These are phyloP conservation scores for Trichoderma cornu-damae DNA, from an alignment of 2,329 filamentous ascomycete species.

Conservation along the genomic window DNA sequence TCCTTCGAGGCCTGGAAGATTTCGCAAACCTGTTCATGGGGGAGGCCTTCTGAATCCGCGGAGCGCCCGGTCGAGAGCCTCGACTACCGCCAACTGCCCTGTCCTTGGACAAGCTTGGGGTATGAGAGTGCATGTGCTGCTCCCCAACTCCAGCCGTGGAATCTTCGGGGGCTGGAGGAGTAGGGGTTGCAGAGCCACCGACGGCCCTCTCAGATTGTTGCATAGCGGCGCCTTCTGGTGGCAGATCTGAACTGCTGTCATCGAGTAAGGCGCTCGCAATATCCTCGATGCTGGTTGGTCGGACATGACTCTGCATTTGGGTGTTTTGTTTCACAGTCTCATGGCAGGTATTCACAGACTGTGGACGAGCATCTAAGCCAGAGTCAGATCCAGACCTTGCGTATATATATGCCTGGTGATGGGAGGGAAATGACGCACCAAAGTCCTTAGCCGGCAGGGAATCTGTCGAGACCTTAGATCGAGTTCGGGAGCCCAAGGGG, in stretches of 20 bases:
- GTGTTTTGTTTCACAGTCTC: conserved; percentile 18
- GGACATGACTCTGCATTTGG: conserved; percentile 9
- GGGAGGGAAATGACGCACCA: conserved; percentile 19
- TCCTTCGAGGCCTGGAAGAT: background rate
- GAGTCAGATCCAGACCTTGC: background rate
- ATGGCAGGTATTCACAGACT: conserved; percentile 9
- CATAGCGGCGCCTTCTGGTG: conserved; percentile 4
- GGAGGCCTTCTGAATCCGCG: conserved; percentile 19
- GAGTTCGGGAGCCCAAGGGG: conserved; percentile 27
- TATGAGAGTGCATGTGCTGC: background rate
- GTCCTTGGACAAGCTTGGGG: background rate
- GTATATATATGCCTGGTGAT: background rate
- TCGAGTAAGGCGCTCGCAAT: conserved; percentile 31
- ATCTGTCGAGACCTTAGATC: conserved; percentile 23
- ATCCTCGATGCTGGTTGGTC: conserved; percentile 23
- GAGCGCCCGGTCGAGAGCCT: conserved; percentile 1
- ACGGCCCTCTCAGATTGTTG: background rate
- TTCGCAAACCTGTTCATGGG: conserved; percentile 10
- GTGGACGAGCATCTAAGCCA: background rate
- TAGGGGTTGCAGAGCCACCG: background rate
- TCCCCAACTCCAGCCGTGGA: background rate
- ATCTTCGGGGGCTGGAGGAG: background rate
- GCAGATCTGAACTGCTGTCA: conserved; percentile 21
- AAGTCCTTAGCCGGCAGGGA: conserved; percentile 20
- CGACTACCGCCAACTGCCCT: background rate